phyloP scores from a whole-genome alignment of 768 basidiomycete genomes.

The Cantharellus anzutake region DNA sequence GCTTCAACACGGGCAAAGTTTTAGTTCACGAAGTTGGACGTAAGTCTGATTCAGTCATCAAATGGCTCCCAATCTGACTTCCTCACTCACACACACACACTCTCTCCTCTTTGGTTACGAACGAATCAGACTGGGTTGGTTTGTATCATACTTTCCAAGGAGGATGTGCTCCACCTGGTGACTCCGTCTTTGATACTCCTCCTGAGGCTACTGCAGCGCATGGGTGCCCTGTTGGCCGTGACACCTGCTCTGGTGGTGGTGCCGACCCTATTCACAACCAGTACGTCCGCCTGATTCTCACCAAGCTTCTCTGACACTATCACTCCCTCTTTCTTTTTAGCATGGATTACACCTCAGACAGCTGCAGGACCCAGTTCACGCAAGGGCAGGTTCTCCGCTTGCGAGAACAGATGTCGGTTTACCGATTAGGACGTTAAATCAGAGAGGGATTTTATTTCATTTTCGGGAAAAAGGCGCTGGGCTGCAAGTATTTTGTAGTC shows the following conservation, averaged over 20 bases:
- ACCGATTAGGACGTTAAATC: neutral
- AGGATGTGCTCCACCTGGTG: constrained; percentile 11
- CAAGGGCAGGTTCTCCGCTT: constrained; percentile 8
- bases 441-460: no score
- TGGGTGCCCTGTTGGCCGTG: constrained; percentile 19
- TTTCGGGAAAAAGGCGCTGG: no score
- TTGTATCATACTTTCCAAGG: constrained; percentile 26
- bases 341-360: constrained; percentile 12
- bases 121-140: constrained; percentile 9
- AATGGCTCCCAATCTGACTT: neutral
- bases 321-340: neutral
- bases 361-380: constrained; percentile 11
- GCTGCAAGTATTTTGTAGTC: no score
- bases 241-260: constrained; percentile 17
- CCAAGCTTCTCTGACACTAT: neutral
- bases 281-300: neutral
- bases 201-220: constrained; percentile 13
- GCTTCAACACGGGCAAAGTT: constrained; percentile 13
- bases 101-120: neutral
- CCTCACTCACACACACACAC: constrained; percentile 1
- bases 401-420: constrained; percentile 1
- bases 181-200: constrained; percentile 11
- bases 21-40: constrained; percentile 23
- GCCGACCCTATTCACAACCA: constrained; percentile 10
- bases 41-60: constrained; percentile 21